phyloP scores from a whole-genome alignment of 2,329 filamentous ascomycete genomes.

The Aspergillus proliferans region DNA sequence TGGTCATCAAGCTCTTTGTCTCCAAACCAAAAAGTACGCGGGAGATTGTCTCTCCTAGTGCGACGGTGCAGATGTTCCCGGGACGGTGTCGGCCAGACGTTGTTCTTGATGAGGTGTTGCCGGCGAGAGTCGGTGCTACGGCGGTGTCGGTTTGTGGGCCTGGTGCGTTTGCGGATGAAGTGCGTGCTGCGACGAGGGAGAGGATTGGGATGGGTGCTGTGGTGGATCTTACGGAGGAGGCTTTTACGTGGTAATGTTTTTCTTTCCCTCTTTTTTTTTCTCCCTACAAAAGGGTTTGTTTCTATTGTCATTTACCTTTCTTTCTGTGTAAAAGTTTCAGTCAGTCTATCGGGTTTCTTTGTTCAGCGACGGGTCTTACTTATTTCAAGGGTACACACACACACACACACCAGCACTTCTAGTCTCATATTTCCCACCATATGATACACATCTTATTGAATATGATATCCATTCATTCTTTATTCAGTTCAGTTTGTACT shows the following conservation, averaged over 20 bases:
- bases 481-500: background rate
- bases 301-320: background rate
- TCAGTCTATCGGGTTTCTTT: too few species aligned
- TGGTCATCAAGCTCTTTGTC: conserved; percentile 57
- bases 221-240: conserved; percentile 60
- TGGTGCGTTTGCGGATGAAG: conserved; percentile 58
- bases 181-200: conserved; percentile 49
- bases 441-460: background rate
- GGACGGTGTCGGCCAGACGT: conserved; percentile 52
- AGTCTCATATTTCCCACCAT: too few species aligned
- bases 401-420: too few species aligned
- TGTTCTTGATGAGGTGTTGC: conserved; percentile 53
- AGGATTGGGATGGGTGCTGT: conserved; percentile 47
- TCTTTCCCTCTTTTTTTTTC: conserved; percentile 1
- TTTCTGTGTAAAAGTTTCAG: background rate
- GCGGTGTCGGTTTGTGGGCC: conserved; percentile 59
- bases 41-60: conserved; percentile 52
- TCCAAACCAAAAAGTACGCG: conserved; percentile 52
- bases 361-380: too few species aligned
- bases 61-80: conserved; percentile 56
- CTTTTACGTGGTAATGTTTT: conserved; percentile 53
- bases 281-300: background rate
- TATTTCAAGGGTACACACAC: too few species aligned
- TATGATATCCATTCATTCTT: background rate
- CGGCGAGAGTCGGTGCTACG: conserved; percentile 51